phyloP scores from a whole-genome alignment of 495 filamentous ascomycete genomes.

The Chaetomium tenue region DNA sequence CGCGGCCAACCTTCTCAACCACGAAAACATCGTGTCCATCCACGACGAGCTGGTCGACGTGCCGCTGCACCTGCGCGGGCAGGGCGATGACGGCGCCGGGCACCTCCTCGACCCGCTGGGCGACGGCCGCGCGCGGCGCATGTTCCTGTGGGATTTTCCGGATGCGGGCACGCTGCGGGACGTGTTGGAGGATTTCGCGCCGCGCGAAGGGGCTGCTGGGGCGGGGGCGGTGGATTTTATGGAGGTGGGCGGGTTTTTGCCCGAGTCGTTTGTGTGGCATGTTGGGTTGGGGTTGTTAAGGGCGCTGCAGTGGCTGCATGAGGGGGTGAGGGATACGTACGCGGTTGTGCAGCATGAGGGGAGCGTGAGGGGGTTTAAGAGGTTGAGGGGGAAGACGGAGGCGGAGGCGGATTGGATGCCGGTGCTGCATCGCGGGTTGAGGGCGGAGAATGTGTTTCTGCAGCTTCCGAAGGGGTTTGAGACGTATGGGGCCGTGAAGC shows the following conservation, averaged over 20 bases:
- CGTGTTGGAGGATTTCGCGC: constrained; percentile 26
- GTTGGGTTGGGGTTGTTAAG: constrained; percentile 40
- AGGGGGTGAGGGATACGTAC: constrained; percentile 35
- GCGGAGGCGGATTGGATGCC: constrained; percentile 44
- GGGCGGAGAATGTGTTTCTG: constrained; percentile 45
- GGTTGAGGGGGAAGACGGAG: constrained; percentile 10
- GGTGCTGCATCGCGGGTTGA: constrained; percentile 46
- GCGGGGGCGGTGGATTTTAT: background rate
- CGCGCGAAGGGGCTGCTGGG: background rate
- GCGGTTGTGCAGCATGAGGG: background rate
- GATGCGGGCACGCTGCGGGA: constrained; percentile 40
- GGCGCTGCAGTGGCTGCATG: constrained; percentile 46
- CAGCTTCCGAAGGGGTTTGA: constrained; percentile 44
- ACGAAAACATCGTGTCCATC: constrained; percentile 44
- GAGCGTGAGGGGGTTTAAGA: background rate
- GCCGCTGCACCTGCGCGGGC: background rate
- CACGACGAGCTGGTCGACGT: constrained; percentile 29
- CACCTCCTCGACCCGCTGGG: no score
- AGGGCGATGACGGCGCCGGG: no score
- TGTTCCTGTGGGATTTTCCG: constrained; percentile 43
- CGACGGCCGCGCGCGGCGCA: background rate
- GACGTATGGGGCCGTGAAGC: constrained; percentile 50
- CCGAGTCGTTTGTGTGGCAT: constrained; percentile 49
- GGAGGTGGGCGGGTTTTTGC: constrained; percentile 28
- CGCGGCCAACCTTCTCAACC: constrained; percentile 38